Evolutionary conservation across 768 basidiomycete genomes (phyloP).

Genomic region (Rhizopogon roseolus): DNA sequence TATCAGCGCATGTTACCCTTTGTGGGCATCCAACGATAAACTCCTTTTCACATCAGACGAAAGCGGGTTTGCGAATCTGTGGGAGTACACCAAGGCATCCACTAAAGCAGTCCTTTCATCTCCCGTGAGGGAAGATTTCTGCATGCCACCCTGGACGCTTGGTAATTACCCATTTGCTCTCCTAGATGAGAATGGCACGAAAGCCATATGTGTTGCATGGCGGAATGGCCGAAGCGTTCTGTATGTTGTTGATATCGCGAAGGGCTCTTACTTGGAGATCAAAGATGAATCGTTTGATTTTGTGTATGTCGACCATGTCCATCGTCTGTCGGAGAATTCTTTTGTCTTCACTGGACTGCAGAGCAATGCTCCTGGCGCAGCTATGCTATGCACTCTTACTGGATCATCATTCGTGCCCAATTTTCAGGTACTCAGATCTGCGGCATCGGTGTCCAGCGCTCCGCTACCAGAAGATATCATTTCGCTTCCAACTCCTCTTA

Average conservation of each 20-base stretch:
- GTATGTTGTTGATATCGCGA: slow-evolving; percentile 26
- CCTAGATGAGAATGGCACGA: slow-evolving; percentile 28
- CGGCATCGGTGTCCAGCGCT: slow-evolving; percentile 12
- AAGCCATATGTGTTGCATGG: slow-evolving; percentile 25
- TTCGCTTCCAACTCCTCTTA: slow-evolving; percentile 45
- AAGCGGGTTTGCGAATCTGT: slow-evolving; percentile 63
- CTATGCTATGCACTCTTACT: slow-evolving; percentile 25
- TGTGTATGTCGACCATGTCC: slow-evolving; percentile 21
- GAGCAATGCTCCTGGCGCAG: slow-evolving; percentile 24
- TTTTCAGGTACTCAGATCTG: slow-evolving; percentile 17
- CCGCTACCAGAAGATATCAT: slow-evolving; percentile 20
- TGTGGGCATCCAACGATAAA: slow-evolving; percentile 51
- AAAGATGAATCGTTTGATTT: slow-evolving; percentile 26
- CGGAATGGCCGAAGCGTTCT: slow-evolving; percentile 30
- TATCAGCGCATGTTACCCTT: slow-evolving; percentile 46
- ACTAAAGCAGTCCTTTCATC: background rate
- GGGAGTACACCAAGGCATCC: slow-evolving; percentile 36
- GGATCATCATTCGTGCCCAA: slow-evolving; percentile 17
- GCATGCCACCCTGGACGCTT: slow-evolving; percentile 50
- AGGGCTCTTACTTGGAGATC: slow-evolving; percentile 19
- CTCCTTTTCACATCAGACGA: slow-evolving; percentile 64
- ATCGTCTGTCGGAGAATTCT: slow-evolving; percentile 12
- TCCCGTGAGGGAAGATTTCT: slow-evolving; percentile 48
- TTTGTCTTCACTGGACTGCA: slow-evolving; percentile 31
- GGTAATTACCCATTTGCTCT: slow-evolving; percentile 43